Conservation (phyloP, 164 flowering plant species). For the Magnolia sinica region DNA sequence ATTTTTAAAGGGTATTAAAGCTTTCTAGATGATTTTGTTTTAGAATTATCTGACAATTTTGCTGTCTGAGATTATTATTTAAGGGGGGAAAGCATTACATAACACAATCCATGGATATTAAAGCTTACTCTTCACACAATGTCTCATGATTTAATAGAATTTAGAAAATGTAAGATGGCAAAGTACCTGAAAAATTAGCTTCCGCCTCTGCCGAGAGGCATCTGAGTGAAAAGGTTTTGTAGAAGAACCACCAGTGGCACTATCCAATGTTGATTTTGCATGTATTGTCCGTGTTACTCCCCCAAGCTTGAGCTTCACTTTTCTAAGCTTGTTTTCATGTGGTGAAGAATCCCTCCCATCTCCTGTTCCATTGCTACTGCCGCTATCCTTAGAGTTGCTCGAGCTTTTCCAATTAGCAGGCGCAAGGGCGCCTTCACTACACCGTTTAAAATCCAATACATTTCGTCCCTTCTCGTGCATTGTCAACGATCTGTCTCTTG, state of each 20-base stretch:
- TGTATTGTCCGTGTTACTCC: slow-evolving; percentile 78
- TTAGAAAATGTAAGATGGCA: not conserved
- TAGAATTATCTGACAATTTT: too few relatives aligned
- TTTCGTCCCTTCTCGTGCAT: slow-evolving; percentile 14
- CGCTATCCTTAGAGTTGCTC: slow-evolving; percentile 21
- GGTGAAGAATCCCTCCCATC: slow-evolving; percentile 11
- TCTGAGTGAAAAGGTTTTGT: slow-evolving; percentile 34
- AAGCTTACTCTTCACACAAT: not conserved
- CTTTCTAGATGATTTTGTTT: too few relatives aligned
- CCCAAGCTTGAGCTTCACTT: slow-evolving; percentile 81
- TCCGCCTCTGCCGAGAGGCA: slow-evolving; percentile 30
- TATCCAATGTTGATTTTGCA: slow-evolving; percentile 37
- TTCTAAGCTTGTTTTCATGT: slow-evolving; percentile 54
- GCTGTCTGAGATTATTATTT: too few relatives aligned
- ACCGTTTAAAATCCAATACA: slow-evolving; percentile 34
- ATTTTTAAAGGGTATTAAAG: too few relatives aligned
- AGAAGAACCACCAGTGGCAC: slow-evolving; percentile 32
- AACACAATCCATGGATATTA: not conserved
- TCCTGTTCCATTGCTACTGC: slow-evolving; percentile 23
- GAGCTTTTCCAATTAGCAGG: slow-evolving; percentile 57
- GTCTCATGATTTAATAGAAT: not conserved
- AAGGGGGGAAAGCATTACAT: too few relatives aligned
- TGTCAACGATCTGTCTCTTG: slow-evolving; percentile 7
- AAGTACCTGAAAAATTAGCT: slow-evolving; percentile 39
- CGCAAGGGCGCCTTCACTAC: slow-evolving; percentile 60